Evolutionary conservation across 2,329 filamentous ascomycete species (phyloP), one percentile per base, ranked within the genome.

Genomic region (Arthrobotrys entomopaga): DNA sequence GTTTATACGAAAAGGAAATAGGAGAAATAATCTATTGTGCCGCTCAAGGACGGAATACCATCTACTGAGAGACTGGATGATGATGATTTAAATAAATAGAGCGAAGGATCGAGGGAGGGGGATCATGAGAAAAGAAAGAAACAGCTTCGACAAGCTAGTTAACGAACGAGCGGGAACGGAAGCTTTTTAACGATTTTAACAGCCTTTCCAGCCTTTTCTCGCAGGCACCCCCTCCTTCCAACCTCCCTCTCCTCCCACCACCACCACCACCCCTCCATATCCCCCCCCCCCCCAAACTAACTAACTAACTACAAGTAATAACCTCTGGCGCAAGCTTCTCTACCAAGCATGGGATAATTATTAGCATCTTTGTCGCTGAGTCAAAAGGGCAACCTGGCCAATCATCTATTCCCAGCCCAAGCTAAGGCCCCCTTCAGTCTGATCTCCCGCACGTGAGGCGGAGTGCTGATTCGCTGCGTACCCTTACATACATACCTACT

Each of bases 391-490:
- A 74, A 40, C 10, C 58, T 38, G 60, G 26, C 56, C 70, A 67
- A 65, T 56, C 57, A 63, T 24, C 26, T 2, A 24, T 19, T 6
- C 26, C 20, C 54, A 20, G 48, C 64, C 64, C 53, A 48, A 16
- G 20, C 42, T n/a, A n/a, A n/a, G n/a, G n/a, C n/a, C n/a, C n/a
- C n/a, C n/a, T 24, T 34, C 61, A 34, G 40, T 43, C 63, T 67
- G 70, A 66, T 74, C 70, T 64, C 50, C 59, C 50, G 63, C 70
- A 74, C 70, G 70, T 74, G 70, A 66, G 70, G 70, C 70, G 54
- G 54, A 63, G 63, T 67, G 63, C 70, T 74, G 70, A 74, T 74
- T 74, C 63, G 70, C 63, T 63, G 57, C 42, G 8, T n/a, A 40
- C 48, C 61, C 29, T 49, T 38, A 7, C 42, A 34, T 5, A 34